Conservation (phyloP, 495 filamentous ascomycete species). For the Pseudoneurospora amorphoporcata region DNA sequence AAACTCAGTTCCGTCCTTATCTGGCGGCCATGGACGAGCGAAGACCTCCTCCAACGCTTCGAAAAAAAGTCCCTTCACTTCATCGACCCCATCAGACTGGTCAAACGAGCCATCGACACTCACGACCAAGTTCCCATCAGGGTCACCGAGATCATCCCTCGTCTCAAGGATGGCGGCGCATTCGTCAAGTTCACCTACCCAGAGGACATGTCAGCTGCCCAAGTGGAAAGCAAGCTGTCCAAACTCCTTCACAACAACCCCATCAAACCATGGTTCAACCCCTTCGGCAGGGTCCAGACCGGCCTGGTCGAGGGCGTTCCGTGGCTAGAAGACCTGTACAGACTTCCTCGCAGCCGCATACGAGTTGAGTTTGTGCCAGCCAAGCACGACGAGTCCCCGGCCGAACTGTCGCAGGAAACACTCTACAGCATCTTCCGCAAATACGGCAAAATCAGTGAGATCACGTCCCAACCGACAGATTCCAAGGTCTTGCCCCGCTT, state of each 20-base stretch:
- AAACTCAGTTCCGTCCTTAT: slow-evolving; percentile 58
- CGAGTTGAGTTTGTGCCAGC: slow-evolving; percentile 79
- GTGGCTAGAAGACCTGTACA: slow-evolving; percentile 88
- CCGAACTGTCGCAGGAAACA: slow-evolving; percentile 76
- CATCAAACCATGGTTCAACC: slow-evolving; percentile 82
- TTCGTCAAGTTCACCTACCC: slow-evolving; percentile 79
- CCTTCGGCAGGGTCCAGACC: slow-evolving; percentile 58
- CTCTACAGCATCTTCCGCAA: slow-evolving; percentile 80
- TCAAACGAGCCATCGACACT: slow-evolving; percentile 43
- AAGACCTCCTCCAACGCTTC: slow-evolving; percentile 52
- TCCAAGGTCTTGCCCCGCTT: slow-evolving; percentile 74
- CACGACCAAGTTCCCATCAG: slow-evolving; percentile 49
- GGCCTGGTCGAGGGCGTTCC: slow-evolving; percentile 71
- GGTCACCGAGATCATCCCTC: slow-evolving; percentile 68
- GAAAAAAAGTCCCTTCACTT: slow-evolving; percentile 47
- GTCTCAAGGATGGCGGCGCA: slow-evolving; percentile 83
- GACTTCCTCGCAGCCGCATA: slow-evolving; percentile 63
- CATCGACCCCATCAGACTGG: slow-evolving; percentile 53
- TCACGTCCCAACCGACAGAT: slow-evolving; percentile 64
- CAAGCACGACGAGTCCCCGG: slow-evolving; percentile 34
- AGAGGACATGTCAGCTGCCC: slow-evolving; percentile 36
- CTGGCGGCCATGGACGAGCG: slow-evolving; percentile 45
- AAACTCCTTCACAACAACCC: slow-evolving; percentile 54
- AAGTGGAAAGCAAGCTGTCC: slow-evolving; percentile 43
- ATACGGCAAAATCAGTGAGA: slow-evolving; percentile 82